A percentile compares a stretch with the other conserved stretches of the same genome.
phyloP scores from a whole-genome alignment of 176 grass and related monocot genomes.

The Cenchrus fungigraminus region DNA sequence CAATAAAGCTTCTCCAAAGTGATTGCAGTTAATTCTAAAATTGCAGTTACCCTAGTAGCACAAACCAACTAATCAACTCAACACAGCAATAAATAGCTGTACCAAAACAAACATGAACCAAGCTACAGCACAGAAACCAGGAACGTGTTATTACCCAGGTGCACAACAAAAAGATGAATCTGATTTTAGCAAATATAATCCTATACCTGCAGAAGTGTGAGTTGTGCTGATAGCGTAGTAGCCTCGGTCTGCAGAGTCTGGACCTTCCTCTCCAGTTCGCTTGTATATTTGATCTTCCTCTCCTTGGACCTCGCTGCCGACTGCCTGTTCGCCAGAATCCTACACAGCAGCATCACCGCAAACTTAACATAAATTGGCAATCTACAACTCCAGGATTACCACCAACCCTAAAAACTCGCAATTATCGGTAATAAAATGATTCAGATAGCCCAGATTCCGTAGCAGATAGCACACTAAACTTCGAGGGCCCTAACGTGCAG shows the following conservation, averaged over 20 bases:
- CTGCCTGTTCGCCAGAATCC: conserved; percentile 96
- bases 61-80: not conserved
- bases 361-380: not conserved
- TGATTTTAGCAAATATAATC: conserved; percentile 4
- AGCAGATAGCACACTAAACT: not conserved
- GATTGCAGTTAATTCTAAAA: not conserved
- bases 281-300: conserved; percentile 88
- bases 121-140: not conserved
- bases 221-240: conserved; percentile 90
- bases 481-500: not conserved
- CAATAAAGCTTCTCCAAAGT: conserved; percentile 9
- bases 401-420: conserved; percentile 5
- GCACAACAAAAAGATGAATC: not conserved
- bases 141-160: not conserved
- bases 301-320: conserved; percentile 94
- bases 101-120: conserved; percentile 11
- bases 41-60: not conserved
- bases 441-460: conserved; percentile 15
- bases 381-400: not conserved
- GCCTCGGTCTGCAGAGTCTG: conserved; percentile 98
- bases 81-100: not conserved
- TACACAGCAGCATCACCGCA: conserved; percentile 30
- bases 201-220: conserved; percentile 87
- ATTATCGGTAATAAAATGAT: not conserved
- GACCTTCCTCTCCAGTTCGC: conserved; percentile 93